A percentile compares a stretch with the other conserved stretches of the same genome.
phyloP scores from a whole-genome alignment of 331 rosid species.

The Malus hybrid region DNA sequence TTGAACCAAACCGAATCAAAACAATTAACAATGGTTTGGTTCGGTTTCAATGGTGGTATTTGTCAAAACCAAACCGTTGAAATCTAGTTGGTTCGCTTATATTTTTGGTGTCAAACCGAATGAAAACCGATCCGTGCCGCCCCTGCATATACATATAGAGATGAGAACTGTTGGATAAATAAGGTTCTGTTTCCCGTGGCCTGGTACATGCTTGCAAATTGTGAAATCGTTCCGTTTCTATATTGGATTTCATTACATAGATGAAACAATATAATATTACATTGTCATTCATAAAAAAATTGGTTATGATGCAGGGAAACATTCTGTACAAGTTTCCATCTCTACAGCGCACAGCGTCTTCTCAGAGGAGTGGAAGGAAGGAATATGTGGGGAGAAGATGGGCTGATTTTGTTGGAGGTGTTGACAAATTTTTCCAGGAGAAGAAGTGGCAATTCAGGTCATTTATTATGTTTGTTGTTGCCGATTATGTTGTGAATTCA shows the following conservation, averaged over 20 bases:
- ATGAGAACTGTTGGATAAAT: slow-evolving; percentile 1
- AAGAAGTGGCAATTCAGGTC: slow-evolving; percentile 89
- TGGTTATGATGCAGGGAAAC: slow-evolving; percentile 77
- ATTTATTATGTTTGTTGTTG: slow-evolving; percentile 1
- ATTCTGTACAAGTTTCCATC: slow-evolving; percentile 91
- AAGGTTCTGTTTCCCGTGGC: neutral
- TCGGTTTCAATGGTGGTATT: too few relatives aligned
- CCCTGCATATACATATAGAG: too few relatives aligned
- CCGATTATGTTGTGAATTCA: slow-evolving; percentile 1
- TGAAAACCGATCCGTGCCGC: too few relatives aligned
- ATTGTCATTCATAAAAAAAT: slow-evolving; percentile 9
- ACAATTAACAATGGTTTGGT: too few relatives aligned
- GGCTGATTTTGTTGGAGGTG: slow-evolving; percentile 85
- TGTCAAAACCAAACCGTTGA: too few relatives aligned
- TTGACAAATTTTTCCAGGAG: slow-evolving; percentile 77
- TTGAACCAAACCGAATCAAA: too few relatives aligned
- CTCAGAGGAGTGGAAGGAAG: slow-evolving; percentile 65
- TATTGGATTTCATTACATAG: neutral
- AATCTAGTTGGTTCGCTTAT: too few relatives aligned
- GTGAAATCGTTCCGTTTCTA: neutral
- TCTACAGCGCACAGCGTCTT: slow-evolving; percentile 83
- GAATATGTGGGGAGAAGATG: slow-evolving; percentile 95
- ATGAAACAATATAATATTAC: neutral
- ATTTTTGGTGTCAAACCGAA: too few relatives aligned
- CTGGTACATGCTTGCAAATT: neutral